Conservation (phyloP, 495 filamentous ascomycete genomes). For the Cudoniella acicularis region DNA sequence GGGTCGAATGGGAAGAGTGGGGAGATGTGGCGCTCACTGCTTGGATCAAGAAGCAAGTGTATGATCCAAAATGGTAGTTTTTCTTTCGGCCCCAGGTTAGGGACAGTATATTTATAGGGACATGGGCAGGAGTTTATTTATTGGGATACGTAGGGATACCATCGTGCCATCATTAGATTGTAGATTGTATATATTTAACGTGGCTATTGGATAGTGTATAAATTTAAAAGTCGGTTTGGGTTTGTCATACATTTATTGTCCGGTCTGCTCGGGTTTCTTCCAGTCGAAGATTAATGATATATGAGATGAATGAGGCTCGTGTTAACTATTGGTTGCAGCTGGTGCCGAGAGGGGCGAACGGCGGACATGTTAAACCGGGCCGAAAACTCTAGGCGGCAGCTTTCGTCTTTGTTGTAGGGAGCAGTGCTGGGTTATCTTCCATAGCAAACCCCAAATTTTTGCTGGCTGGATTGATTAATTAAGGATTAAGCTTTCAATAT, state of each 20-base stretch:
- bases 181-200: not conserved
- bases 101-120: not conserved
- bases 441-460: too few relatives aligned
- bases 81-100: not conserved
- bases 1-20: constrained; percentile 82
- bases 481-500: too few relatives aligned
- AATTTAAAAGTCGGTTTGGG: not conserved
- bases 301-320: not conserved
- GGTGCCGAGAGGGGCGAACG: not conserved
- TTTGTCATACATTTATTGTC: not conserved
- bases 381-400: not conserved
- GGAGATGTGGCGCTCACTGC: constrained; percentile 70
- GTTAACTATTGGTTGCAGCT: not conserved
- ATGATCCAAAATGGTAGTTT: constrained; percentile 55
- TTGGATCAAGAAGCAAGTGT: constrained; percentile 79
- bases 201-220: not conserved
- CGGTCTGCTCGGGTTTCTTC: not conserved
- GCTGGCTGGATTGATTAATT: too few relatives aligned
- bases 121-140: not conserved
- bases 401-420: too few relatives aligned
- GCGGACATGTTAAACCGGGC: not conserved
- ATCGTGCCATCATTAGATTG: not conserved
- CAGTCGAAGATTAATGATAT: not conserved
- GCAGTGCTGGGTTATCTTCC: too few relatives aligned
- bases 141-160: not conserved